These are phyloP conservation scores for Pholiota conissans DNA, from an alignment of 768 basidiomycete species.

Conservation along the genomic window DNA sequence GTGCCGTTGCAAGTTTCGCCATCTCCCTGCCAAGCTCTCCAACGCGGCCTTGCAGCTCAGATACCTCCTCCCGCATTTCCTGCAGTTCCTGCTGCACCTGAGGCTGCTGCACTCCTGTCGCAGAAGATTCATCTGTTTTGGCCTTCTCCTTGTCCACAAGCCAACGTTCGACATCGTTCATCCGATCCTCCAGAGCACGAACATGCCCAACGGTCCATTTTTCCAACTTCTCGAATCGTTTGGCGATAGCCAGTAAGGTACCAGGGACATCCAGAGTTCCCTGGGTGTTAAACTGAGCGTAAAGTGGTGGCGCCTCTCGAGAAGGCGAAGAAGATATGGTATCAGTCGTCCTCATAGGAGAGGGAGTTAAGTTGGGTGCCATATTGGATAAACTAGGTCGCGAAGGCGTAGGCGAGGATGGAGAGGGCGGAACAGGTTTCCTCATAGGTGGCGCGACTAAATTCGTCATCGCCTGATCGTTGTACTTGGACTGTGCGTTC, in stretches of 20 bases:
- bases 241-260: conserved; percentile 73
- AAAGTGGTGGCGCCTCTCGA: conserved; percentile 65
- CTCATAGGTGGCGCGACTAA: conserved; percentile 47
- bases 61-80: conserved; percentile 65
- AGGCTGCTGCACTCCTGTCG: conserved; percentile 15
- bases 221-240: conserved; percentile 86
- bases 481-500: conserved; percentile 47
- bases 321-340: conserved; percentile 47
- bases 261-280: conserved; percentile 75
- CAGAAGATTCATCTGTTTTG: conserved; percentile 35
- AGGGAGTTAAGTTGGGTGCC: conserved; percentile 61
- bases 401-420: conserved; percentile 66
- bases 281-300: conserved; percentile 71
- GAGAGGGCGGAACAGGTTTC: conserved; percentile 49
- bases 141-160: conserved; percentile 82
- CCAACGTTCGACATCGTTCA: conserved; percentile 91
- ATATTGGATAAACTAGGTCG: conserved; percentile 47
- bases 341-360: conserved; percentile 56
- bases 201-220: conserved; percentile 90
- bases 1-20: conserved; percentile 65
- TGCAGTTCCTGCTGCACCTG: conserved; percentile 37
- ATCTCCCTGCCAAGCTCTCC: conserved; percentile 77
- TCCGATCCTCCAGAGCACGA: conserved; percentile 85
- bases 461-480: conserved; percentile 59
- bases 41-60: conserved; percentile 74